Evolutionary conservation across 1,284 basidiomycete species (phyloP), one percentile per base, ranked within the genome.

Genomic region (Moesziomyces parantarcticus): DNA sequence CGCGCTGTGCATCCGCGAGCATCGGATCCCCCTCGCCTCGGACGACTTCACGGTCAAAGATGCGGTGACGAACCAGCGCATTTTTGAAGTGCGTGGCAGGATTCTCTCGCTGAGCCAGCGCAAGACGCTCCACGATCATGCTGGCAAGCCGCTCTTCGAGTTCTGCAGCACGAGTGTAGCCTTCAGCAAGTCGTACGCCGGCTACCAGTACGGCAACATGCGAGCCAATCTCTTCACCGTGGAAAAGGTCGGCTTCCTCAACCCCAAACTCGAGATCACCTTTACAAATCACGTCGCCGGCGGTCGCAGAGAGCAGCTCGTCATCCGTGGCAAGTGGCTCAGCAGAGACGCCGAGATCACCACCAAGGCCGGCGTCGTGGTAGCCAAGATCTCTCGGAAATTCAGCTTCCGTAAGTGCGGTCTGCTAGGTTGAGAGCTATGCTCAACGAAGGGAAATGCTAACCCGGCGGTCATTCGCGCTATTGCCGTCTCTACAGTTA

Each of bases 11-110:
- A 41, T 77, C n/a, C 51, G 71, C 3, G 67, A 76, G 36, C 55
- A 50, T 39, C 68, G 68, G 34, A 18, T 26, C 5, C 49, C 61
- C 13, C 58, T 61, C 26, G 5, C 40, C 9, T 65, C 58, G 25
- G 76, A 76, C 57, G 71, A 76, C 41, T 76, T 76, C 44, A 34
- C 32, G 8, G 44, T 77, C 52, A 77, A 77, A 43, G 76, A 76
- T 25, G 74, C 65, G 22, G 45, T 69, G 14, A 63, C 53, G 4
- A 23, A 39, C n/a, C 32, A 47, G 9, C 34, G 26, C 10, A 34
- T 70, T 23, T 76, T 77, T 39, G 20, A 66, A 9, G 58, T 77
- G 9, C 36, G 62, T 1, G 73, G 61, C 14, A 63, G 62, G 39
- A 43, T 50, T 1, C 66, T 77, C 26, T 73, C 69, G 9, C 26